Evolutionary conservation across 768 basidiomycete genomes (phyloP).

Genomic region (Pisolithus microcarpus): DNA sequence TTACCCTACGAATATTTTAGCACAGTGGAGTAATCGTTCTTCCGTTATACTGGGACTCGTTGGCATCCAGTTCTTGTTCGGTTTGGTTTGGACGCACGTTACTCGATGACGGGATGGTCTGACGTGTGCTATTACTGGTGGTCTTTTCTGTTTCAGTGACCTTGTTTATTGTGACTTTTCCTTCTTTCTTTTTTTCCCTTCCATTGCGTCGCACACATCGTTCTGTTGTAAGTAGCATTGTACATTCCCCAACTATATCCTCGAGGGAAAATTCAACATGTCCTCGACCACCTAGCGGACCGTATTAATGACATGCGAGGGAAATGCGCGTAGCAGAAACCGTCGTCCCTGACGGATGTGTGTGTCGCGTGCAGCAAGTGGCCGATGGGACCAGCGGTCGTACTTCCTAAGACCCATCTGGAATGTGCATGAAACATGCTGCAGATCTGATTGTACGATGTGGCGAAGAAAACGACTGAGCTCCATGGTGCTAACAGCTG

Average conservation of each 20-base stretch:
- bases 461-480: too few relatives aligned
- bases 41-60: slow-evolving; percentile 16
- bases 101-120: slow-evolving; percentile 25
- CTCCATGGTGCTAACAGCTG: too few relatives aligned
- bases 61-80: slow-evolving; percentile 23
- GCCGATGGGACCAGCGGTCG: too few relatives aligned
- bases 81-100: slow-evolving; percentile 18
- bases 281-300: too few relatives aligned
- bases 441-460: too few relatives aligned
- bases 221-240: slow-evolving; percentile 25
- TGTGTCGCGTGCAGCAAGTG: too few relatives aligned
- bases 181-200: not conserved
- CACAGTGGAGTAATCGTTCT: slow-evolving; percentile 26
- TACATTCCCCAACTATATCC: slow-evolving; percentile 15
- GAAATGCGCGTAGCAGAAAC: too few relatives aligned
- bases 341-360: too few relatives aligned
- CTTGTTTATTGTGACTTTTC: slow-evolving; percentile 16
- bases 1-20: slow-evolving; percentile 29
- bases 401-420: too few relatives aligned
- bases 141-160: not conserved
- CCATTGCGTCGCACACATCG: slow-evolving; percentile 21
- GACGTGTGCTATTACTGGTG: slow-evolving; percentile 19
- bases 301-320: too few relatives aligned
- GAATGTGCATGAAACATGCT: too few relatives aligned
- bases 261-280: not conserved